phyloP scores from a whole-genome alignment of 1,284 basidiomycete genomes.

The Ceratobasidium sp. region DNA sequence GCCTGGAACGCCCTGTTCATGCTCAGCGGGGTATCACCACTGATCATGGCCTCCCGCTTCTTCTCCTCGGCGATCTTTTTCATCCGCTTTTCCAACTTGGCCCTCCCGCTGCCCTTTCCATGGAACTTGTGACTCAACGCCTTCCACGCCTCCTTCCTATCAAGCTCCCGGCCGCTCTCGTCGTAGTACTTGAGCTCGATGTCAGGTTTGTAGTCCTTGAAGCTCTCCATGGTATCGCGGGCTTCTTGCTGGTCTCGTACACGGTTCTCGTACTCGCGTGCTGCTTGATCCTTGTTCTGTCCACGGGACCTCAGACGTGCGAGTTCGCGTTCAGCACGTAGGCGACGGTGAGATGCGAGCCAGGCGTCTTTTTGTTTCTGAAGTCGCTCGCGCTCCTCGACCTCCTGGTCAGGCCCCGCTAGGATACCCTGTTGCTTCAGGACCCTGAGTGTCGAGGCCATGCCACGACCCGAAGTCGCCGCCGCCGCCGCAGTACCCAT shows the following conservation, averaged over 20 bases:
- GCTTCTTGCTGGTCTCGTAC: slow-evolving; percentile 91
- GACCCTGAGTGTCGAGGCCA: slow-evolving; percentile 87
- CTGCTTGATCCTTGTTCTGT: slow-evolving; percentile 89
- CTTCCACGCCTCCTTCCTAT: slow-evolving; percentile 97
- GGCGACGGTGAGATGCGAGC: slow-evolving; percentile 83
- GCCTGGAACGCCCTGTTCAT: slow-evolving; percentile 91
- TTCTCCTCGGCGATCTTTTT: slow-evolving; percentile 95
- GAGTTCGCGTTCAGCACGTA: slow-evolving; percentile 78
- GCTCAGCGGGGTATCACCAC: slow-evolving; percentile 90
- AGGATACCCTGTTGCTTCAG: slow-evolving; percentile 93
- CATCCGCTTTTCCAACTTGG: slow-evolving; percentile 92
- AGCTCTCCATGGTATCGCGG: slow-evolving; percentile 79
- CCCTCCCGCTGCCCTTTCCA: slow-evolving; percentile 90
- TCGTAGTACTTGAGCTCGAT: slow-evolving; percentile 97
- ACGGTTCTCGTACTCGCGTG: slow-evolving; percentile 93
- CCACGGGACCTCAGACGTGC: slow-evolving; percentile 78
- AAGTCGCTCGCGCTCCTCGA: slow-evolving; percentile 77
- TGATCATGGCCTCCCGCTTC: slow-evolving; percentile 88
- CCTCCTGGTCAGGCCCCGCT: slow-evolving; percentile 67
- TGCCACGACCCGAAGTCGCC: slow-evolving; percentile 76
- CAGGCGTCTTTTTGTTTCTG: slow-evolving; percentile 90
- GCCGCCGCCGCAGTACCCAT: slow-evolving; percentile 69
- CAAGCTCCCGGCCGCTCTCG: slow-evolving; percentile 89
- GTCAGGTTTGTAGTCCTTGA: slow-evolving; percentile 95
- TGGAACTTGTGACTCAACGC: slow-evolving; percentile 94